Evolutionary conservation across 192 early-diverging fungal species (phyloP), one percentile per base, ranked within the genome.

Genomic region (Lobosporangium transversale): DNA sequence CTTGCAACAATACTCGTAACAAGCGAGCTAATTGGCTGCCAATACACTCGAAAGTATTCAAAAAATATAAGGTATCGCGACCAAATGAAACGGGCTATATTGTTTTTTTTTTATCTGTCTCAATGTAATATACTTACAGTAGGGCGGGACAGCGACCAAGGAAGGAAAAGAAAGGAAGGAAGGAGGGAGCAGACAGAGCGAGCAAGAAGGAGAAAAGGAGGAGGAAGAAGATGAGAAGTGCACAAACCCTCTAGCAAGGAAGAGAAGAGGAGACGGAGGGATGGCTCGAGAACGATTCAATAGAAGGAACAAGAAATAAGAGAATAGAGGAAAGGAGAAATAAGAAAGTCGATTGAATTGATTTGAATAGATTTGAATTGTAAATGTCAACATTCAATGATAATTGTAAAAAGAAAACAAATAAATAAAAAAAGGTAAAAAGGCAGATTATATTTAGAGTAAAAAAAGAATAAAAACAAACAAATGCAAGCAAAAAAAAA

Each of bases 391-490:
- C n/a, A 32, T 33, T 18, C 17, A 33, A 33, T 18, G 20, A 10
- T 32, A 5, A 29, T 23, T 53, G 30, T 10, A 11, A 53, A 55
- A 36, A 55, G 35, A 14, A 30, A 37, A 31, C 9, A 1, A 54
- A 54, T 31, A 32, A 32, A 32, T 31, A 33, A 31, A 54, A 14
- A 35, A 0, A 49, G n/a, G n/a, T n/a, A n/a, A n/a, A n/a, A n/a
- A n/a, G n/a, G n/a, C n/a, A n/a, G n/a, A 49, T n/a, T 49, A 49
- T 20, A 55, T 33, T 33, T 30, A 55, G 53, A 55, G 53, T 55
- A 55, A 23, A 53, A 53, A 53, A 3, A n/a, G 30, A 55, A 55
- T 6, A 33, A 20, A 20, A 12, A 21, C 35, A 30, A 30, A 32
- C n/a, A n/a, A n/a, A n/a, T n/a, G n/a, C n/a, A n/a, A n/a, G n/a